A percentile compares a stretch with the other conserved stretches of the same genome.
Conservation (phyloP, 805 yeast species). For the Scheffersomyces amazonensis region DNA sequence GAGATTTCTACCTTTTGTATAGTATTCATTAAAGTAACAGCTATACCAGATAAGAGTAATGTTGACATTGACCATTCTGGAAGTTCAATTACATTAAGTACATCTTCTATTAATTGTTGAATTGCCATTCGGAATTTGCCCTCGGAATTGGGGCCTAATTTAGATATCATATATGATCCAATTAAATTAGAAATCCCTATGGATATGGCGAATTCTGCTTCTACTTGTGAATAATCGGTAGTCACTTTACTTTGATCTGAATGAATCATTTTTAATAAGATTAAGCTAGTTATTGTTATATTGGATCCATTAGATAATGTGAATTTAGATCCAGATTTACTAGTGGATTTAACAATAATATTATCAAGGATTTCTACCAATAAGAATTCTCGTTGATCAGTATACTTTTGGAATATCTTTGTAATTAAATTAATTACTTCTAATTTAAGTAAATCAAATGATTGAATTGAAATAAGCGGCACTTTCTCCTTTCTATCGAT, state of each 20-base stretch:
- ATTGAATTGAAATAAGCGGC: conserved; percentile 14
- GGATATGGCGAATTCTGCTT: background rate
- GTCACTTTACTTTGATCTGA: background rate
- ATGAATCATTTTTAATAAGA: background rate
- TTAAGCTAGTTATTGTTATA: background rate
- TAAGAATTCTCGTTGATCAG: conserved; percentile 58
- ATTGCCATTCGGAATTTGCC: background rate
- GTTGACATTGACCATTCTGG: background rate
- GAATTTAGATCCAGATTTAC: conserved; percentile 20
- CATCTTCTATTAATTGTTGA: background rate
- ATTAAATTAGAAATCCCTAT: background rate
- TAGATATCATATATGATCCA: background rate
- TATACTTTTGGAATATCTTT: conserved; percentile 35
- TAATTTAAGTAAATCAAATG: conserved; percentile 23
- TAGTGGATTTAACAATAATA: conserved; percentile 47
- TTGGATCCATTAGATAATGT: background rate
- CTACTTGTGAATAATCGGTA: background rate
- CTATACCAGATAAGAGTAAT: background rate
- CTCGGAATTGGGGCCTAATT: background rate
- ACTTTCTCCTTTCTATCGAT: conserved; percentile 16
- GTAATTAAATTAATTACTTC: conserved; percentile 22
- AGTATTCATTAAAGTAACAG: background rate
- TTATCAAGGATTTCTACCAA: conserved; percentile 57
- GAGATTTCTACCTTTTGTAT: background rate
- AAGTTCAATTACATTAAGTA: background rate